Evolutionary conservation across 768 basidiomycete genomes (phyloP).

Genomic region (Tulasnella sp.): DNA sequence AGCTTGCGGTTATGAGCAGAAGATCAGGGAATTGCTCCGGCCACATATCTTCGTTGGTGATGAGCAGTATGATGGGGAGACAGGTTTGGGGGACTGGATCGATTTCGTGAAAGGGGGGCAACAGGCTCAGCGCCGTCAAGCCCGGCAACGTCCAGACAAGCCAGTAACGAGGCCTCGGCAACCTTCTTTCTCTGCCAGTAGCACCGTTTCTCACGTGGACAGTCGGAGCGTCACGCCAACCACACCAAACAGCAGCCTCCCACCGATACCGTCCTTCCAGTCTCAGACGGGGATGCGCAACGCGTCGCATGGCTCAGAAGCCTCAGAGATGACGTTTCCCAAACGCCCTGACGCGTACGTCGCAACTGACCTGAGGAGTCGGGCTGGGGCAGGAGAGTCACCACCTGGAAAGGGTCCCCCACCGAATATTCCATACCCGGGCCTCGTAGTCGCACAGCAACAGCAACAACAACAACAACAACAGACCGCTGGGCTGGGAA

Average conservation of each 20-base stretch:
- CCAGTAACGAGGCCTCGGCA: neutral
- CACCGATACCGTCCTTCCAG: neutral
- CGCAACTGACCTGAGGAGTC: neutral
- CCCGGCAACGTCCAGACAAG: too few species aligned
- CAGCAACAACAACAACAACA: neutral
- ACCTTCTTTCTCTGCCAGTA: neutral
- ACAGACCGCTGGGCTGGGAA: neutral
- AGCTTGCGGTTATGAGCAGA: slow-evolving; percentile 22
- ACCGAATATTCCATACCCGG: slow-evolving; percentile 15
- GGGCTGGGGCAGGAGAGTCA: neutral
- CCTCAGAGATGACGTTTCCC: slow-evolving; percentile 11
- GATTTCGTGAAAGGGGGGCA: slow-evolving; percentile 6
- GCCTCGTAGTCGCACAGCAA: neutral
- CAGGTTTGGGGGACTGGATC: slow-evolving; percentile 23
- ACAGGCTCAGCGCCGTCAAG: neutral
- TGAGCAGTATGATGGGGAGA: neutral
- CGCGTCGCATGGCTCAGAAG: slow-evolving; percentile 9
- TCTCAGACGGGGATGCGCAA: neutral
- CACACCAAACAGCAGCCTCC: too few species aligned
- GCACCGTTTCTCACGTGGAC: slow-evolving; percentile 6
- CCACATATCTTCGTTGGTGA: neutral
- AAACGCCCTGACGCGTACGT: slow-evolving; percentile 11
- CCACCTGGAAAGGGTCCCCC: slow-evolving; percentile 12
- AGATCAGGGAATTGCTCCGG: slow-evolving; percentile 22
- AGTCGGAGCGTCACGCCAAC: too few species aligned